Base-by-base conservation (phyloP, 2,329 filamentous ascomycete species). In the Pyrenophora teres region DNA sequence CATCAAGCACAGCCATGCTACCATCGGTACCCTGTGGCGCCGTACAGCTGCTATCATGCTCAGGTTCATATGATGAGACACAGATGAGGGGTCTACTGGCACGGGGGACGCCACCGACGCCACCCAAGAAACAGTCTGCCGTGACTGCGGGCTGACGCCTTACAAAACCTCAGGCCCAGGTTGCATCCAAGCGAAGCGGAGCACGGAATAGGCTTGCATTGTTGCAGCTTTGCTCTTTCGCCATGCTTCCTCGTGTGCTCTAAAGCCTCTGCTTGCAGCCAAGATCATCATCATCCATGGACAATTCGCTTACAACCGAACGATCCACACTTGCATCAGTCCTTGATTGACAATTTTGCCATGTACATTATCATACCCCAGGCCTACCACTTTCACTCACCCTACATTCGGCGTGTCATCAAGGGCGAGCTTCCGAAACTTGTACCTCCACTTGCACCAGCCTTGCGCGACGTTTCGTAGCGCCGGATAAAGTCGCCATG, bases 71-170 rank as follows among this genome's bases (percentile, higher is more conserved):
- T 57, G 41, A 55, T 46, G 59, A 50, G 48, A 60, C 46, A 25
- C 41, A 43, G 46, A 53, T 57, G 57, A 61, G 58, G 59, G 58
- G 54, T 57, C 54, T 56, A 56, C 47, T 52, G 44, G 52, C 54
- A 63, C 64, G 66, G 67, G 67, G 51, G 54, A 60, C 64, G 66
- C 68, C 68, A 69, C 64, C 64, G 63, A 66, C 64, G 64, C 64
- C 67, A 69, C 63, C 64, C 57, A 60, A 64, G 63, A 57, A 56
- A 55, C 48, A 56, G 46, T 51, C 27, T 4, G 27, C 13, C 10
- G 27, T 13, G 10, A 15, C 27, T 44, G 37, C 40, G 15, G 15
- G 15, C 15, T 15, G 15, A 45, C 56, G 53, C 62, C 52, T 59
- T 63, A 51, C 57, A 54, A 52, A 52, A 50, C 42, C 40, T 52